A percentile compares a stretch with the other conserved stretches of the same genome.
phyloP scores from a whole-genome alignment of 495 filamentous ascomycete species.

The Penicillium mononematosum region DNA sequence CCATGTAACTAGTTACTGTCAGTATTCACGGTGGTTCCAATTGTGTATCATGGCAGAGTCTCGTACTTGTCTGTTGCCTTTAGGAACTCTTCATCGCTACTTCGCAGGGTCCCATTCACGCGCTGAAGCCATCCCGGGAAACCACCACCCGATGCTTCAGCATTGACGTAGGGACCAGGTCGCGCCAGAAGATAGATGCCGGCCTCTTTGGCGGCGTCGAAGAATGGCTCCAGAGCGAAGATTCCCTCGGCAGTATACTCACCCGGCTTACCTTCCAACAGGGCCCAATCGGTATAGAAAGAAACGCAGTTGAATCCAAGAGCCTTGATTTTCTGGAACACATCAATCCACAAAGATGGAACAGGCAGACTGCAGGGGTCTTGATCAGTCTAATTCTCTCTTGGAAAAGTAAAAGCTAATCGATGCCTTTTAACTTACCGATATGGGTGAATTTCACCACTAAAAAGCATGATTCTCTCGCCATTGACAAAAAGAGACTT shows the following conservation, averaged over 20 bases:
- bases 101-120: constrained; percentile 59
- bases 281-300: constrained; percentile 76
- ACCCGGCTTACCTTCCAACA: constrained; percentile 72
- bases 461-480: constrained; percentile 68
- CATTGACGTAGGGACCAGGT: constrained; percentile 70
- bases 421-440: constrained; percentile 33
- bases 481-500: constrained; percentile 71
- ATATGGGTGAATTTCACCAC: constrained; percentile 72
- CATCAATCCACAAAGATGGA: constrained; percentile 65
- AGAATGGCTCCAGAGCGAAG: constrained; percentile 68
- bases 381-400: constrained; percentile 3
- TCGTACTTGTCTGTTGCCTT: constrained; percentile 61
- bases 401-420: not conserved
- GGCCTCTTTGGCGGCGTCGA: constrained; percentile 63
- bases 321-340: constrained; percentile 79
- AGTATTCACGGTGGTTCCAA: not conserved
- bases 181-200: constrained; percentile 75
- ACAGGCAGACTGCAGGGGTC: constrained; percentile 60
- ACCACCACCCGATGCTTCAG: constrained; percentile 61
- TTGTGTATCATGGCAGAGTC: not conserved
- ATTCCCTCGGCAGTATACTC: constrained; percentile 67
- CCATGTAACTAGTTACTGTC: constrained; percentile 29
- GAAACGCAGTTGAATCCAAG: constrained; percentile 74
- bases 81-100: constrained; percentile 57
- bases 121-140: constrained; percentile 68